Conservation (phyloP, 495 filamentous ascomycete species). For the Penicillium parvum region DNA sequence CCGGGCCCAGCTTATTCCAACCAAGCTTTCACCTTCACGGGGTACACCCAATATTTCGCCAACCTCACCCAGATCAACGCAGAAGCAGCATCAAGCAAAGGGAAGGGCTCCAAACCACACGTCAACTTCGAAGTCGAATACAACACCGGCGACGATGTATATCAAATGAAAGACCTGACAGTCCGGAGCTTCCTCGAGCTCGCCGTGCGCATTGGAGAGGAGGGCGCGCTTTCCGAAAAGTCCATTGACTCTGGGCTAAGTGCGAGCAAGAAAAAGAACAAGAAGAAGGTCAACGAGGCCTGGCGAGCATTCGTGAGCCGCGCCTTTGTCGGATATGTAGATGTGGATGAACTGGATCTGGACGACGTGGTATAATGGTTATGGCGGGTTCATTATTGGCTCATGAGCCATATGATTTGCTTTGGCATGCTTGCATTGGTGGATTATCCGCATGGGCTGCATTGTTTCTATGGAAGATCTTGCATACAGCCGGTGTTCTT, state of each 20-base stretch:
- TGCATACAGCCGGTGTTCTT: neutral
- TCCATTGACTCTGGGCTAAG: slow-evolving; percentile 15
- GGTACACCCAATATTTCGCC: slow-evolving; percentile 87
- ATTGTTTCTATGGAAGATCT: no score
- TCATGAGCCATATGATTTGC: no score
- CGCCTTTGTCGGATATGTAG: slow-evolving; percentile 73
- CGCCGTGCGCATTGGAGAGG: slow-evolving; percentile 69
- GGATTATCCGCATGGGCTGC: neutral
- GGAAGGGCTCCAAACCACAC: slow-evolving; percentile 38
- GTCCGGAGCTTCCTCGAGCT: slow-evolving; percentile 76
- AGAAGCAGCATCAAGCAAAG: slow-evolving; percentile 41
- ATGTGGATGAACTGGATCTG: slow-evolving; percentile 52
- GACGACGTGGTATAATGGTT: neutral
- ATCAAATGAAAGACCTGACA: slow-evolving; percentile 76
- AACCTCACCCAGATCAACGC: slow-evolving; percentile 88
- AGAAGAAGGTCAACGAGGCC: slow-evolving; percentile 42
- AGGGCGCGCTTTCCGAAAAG: slow-evolving; percentile 26
- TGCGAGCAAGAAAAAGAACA: slow-evolving; percentile 41
- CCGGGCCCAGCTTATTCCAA: slow-evolving; percentile 91
- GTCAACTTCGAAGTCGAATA: slow-evolving; percentile 86
- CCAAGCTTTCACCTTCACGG: slow-evolving; percentile 69
- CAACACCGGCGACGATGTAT: slow-evolving; percentile 69
- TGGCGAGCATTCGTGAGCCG: slow-evolving; percentile 76
- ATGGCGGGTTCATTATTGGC: no score
- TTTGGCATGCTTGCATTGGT: slow-evolving; percentile 7